Conservation (phyloP, 169 alveolate genomes). For the Plasmodium gonderi region DNA sequence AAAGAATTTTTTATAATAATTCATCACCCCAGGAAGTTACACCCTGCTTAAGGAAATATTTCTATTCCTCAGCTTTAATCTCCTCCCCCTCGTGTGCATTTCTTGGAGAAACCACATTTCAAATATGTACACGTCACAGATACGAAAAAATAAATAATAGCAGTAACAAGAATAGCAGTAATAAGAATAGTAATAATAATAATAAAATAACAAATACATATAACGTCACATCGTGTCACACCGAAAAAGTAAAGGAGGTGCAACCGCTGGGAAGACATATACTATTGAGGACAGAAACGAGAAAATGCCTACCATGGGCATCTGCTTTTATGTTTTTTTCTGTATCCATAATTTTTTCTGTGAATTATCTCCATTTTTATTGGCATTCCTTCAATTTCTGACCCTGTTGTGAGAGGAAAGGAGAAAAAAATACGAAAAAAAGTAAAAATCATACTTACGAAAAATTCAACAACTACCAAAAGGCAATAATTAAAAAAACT, state of each 20-base stretch:
- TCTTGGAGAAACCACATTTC: not conserved
- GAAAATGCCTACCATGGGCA: constrained; percentile 52
- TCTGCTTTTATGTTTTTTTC: constrained; percentile 54
- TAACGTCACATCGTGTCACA: not conserved
- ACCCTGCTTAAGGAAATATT: not conserved
- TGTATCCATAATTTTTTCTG: constrained; percentile 33
- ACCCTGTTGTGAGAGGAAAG: constrained; percentile 17
- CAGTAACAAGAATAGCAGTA: not conserved
- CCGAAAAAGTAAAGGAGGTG: not conserved
- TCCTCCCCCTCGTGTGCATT: not conserved
- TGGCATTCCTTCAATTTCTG: constrained; percentile 56
- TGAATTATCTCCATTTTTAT: constrained; percentile 72
- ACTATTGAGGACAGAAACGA: not conserved
- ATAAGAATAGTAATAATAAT: not conserved
- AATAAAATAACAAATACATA: not conserved
- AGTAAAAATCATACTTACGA: not conserved
- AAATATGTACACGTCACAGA: not conserved
- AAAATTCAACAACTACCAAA: not conserved
- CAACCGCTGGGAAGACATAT: not conserved
- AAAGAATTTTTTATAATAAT: too few species aligned
- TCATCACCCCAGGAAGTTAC: too few species aligned
- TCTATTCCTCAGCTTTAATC: too few species aligned
- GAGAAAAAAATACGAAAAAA: constrained; percentile 16
- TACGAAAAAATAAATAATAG: not conserved
- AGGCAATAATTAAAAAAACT: not conserved